Conservation (phyloP, 208 protist genomes). For the Tetramitus jugosus region DNA sequence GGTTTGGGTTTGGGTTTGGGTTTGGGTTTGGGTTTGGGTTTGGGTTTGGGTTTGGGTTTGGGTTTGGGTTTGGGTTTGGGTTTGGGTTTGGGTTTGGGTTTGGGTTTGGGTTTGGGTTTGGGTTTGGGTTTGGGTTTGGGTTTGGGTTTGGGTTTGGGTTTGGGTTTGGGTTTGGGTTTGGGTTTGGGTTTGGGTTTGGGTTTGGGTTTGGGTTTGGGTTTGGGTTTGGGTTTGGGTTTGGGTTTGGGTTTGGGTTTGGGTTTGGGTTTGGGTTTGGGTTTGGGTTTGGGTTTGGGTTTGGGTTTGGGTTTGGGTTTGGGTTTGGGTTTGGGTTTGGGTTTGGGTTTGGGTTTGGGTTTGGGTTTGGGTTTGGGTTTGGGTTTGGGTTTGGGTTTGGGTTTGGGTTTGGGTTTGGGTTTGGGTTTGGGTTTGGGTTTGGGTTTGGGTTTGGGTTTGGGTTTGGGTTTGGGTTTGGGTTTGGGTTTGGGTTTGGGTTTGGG, state of each 20-base stretch:
- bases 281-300: constrained; percentile 18
- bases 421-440: constrained; percentile 19
- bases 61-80: constrained; percentile 19
- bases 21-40: constrained; percentile 18
- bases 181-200: constrained; percentile 19
- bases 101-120: constrained; percentile 18
- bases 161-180: constrained; percentile 18
- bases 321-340: constrained; percentile 18
- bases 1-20: constrained; percentile 28
- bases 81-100: constrained; percentile 18
- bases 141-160: constrained; percentile 18
- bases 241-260: constrained; percentile 19
- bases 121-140: constrained; percentile 19
- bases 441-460: constrained; percentile 18
- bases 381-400: constrained; percentile 18
- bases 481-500: constrained; percentile 19
- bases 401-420: constrained; percentile 18
- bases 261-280: constrained; percentile 18
- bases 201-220: constrained; percentile 18
- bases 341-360: constrained; percentile 18
- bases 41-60: constrained; percentile 18
- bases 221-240: constrained; percentile 18
- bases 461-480: constrained; percentile 18
- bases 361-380: constrained; percentile 19
- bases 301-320: constrained; percentile 19